Percentiles rank a stretch among this genome's conserved stretches.
These are phyloP conservation scores for Yamadazyma atmosphaerica DNA, from an alignment of 1,139 yeast species.

Conservation along the genomic window DNA sequence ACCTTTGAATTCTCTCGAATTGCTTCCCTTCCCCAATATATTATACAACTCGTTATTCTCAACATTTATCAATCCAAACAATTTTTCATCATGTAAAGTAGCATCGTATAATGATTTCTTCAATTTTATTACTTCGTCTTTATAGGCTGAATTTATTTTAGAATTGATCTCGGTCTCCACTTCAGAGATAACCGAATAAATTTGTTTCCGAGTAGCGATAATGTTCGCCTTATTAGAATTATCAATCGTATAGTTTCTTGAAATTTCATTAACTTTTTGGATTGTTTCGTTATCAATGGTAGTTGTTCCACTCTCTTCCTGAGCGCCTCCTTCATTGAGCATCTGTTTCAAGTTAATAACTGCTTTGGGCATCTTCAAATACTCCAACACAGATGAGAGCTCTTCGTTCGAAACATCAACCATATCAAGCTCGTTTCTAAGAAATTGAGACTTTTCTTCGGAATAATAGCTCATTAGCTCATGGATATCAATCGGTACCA, in stretches of 20 bases:
- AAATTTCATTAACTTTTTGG: conserved; percentile 29
- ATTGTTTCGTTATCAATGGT: conserved; percentile 18
- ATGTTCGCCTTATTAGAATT: conserved; percentile 23
- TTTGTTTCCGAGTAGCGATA: conserved; percentile 35
- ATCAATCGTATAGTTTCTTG: conserved; percentile 24
- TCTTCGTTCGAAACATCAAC: conserved; percentile 82
- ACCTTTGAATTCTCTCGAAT: conserved; percentile 30
- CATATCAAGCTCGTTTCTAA: conserved; percentile 73
- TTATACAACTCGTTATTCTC: conserved; percentile 27
- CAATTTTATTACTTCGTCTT: conserved; percentile 55
- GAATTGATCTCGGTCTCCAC: conserved; percentile 29
- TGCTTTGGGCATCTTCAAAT: conserved; percentile 71
- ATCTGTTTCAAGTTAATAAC: conserved; percentile 54
- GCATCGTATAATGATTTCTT: conserved; percentile 72
- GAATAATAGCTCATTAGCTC: conserved; percentile 85
- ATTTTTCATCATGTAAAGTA: conserved; percentile 60
- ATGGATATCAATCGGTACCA: conserved; percentile 84
- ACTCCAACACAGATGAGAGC: conserved; percentile 74
- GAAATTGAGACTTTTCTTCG: conserved; percentile 79
- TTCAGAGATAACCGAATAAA: conserved; percentile 36
- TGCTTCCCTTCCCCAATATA: conserved; percentile 34
- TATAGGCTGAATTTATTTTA: conserved; percentile 17
- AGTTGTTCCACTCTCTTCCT: conserved; percentile 6
- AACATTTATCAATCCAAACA: conserved; percentile 39
- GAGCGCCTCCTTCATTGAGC: conserved; percentile 13